These are phyloP conservation scores for Naumovozyma castellii DNA, from an alignment of 805 yeast species.

Conservation along the genomic window DNA sequence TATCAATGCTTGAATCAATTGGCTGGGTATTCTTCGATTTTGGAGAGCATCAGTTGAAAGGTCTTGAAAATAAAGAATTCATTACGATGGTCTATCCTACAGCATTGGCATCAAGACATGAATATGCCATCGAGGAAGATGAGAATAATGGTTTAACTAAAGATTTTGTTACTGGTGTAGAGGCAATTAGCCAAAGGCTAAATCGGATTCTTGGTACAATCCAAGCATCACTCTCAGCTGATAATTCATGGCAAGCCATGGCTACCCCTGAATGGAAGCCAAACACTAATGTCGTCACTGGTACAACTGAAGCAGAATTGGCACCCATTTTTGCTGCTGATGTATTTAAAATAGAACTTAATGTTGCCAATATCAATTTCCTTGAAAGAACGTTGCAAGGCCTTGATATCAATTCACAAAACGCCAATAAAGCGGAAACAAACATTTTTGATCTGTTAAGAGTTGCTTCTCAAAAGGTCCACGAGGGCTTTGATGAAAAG, in stretches of 20 bases:
- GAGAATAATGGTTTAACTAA: background rate
- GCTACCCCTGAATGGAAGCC: background rate
- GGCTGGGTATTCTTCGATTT: constrained; percentile 60
- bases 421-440: background rate
- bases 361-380: background rate
- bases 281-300: background rate
- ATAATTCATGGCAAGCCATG: background rate
- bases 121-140: constrained; percentile 13
- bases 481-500: background rate
- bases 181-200: background rate
- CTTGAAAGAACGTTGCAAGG: background rate
- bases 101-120: constrained; percentile 50
- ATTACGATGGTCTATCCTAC: constrained; percentile 73
- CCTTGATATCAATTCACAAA: background rate
- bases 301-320: background rate
- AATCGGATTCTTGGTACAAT: background rate
- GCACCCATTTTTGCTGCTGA: background rate
- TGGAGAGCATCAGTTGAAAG: constrained; percentile 87
- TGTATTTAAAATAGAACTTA: background rate
- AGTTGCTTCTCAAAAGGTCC: background rate
- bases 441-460: too few relatives aligned
- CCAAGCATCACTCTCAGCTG: background rate
- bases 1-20: constrained; percentile 51
- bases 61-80: constrained; percentile 85
- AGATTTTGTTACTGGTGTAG: background rate